phyloP scores from a whole-genome alignment of 805 yeast species.

The Zygoascus flipseniorum region DNA sequence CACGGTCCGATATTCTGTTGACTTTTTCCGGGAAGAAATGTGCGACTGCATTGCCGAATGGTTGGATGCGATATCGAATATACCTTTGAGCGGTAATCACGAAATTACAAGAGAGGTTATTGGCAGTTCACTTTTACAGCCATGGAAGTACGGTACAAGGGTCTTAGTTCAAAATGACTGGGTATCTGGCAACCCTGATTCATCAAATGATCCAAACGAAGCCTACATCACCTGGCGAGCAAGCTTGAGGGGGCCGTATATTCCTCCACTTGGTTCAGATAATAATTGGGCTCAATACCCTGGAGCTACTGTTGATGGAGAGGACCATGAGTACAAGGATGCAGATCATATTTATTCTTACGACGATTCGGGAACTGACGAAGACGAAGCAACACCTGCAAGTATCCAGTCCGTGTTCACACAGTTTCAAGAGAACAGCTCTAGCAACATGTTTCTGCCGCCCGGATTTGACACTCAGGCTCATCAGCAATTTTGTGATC shows the following conservation, averaged over 20 bases:
- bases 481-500: neutral
- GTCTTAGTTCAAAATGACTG: neutral
- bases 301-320: neutral
- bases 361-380: neutral
- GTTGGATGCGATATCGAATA: constrained; percentile 50
- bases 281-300: constrained; percentile 1
- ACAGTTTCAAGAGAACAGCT: neutral
- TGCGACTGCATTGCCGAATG: constrained; percentile 62
- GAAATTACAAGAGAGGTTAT: constrained; percentile 40
- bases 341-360: neutral
- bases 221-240: constrained; percentile 3
- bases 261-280: constrained; percentile 8
- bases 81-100: constrained; percentile 45
- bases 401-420: neutral
- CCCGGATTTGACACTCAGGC: neutral
- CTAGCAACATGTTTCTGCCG: neutral
- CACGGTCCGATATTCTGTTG: constrained; percentile 58
- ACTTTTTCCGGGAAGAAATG: constrained; percentile 72
- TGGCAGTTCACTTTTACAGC: constrained; percentile 48
- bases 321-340: neutral
- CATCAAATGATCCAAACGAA: constrained; percentile 4
- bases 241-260: constrained; percentile 10
- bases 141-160: constrained; percentile 51
- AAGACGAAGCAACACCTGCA: neutral
- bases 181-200: neutral